Conservation (phyloP, 163 green algal genomes). For the Chlamydomonas reinhardtii region DNA sequence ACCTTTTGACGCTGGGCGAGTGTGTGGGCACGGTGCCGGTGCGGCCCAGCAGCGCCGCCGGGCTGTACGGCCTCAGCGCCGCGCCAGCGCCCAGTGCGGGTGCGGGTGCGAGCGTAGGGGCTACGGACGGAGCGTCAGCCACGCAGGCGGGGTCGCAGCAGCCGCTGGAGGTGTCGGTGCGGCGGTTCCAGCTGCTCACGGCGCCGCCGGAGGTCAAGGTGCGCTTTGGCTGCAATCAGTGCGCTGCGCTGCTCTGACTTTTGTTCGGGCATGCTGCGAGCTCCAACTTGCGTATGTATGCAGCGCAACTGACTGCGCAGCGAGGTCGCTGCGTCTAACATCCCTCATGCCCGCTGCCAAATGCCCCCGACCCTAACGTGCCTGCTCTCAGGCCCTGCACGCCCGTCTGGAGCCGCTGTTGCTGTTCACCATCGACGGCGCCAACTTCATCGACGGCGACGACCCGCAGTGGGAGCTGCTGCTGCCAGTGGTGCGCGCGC, state of each 20-base stretch:
- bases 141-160: background rate
- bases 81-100: background rate
- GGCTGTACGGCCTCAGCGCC: background rate
- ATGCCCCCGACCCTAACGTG: too few relatives aligned
- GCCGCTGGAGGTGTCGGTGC: slow-evolving; percentile 35
- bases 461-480: slow-evolving; percentile 89
- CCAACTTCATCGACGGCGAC: slow-evolving; percentile 79
- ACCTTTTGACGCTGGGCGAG: slow-evolving; percentile 28
- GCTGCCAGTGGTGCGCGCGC: slow-evolving; percentile 60
- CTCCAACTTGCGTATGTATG: too few relatives aligned
- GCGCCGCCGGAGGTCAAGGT: slow-evolving; percentile 60
- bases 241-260: too few relatives aligned
- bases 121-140: background rate
- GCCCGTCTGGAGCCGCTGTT: slow-evolving; percentile 85
- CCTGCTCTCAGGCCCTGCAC: slow-evolving; percentile 78
- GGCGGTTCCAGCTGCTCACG: slow-evolving; percentile 41
- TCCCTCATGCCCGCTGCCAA: too few relatives aligned
- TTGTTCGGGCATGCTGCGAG: too few relatives aligned
- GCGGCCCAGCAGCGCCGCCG: background rate
- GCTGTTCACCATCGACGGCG: slow-evolving; percentile 92
- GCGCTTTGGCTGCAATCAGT: background rate
- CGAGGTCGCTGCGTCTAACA: too few relatives aligned
- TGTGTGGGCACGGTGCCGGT: slow-evolving; percentile 18
- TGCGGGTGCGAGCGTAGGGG: too few relatives aligned
- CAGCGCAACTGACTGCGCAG: too few relatives aligned